Base-by-base conservation (phyloP, 495 filamentous ascomycete species). In the Usnea hakonensis region DNA sequence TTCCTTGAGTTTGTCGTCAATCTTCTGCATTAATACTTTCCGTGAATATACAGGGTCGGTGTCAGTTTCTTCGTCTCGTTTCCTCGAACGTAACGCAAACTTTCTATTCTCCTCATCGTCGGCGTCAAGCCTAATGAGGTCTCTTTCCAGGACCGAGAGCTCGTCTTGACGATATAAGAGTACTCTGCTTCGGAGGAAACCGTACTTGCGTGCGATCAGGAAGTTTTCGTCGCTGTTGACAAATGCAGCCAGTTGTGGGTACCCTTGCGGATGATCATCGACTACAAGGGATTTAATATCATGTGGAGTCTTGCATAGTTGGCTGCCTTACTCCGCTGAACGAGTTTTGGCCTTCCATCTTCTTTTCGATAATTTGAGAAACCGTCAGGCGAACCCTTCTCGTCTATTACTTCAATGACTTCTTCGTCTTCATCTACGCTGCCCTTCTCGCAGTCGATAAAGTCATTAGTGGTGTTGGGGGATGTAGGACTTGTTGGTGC, bases 101-200 rank as follows among this genome's bases (percentile, higher is more conserved):
- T 28, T 33, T n/a, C 62, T 30, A 0, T 64, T 58, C 48, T 23
- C 17, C 50, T 33, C 21, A 61, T 71, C 70, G 1, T 63, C 40
- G 14, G 35, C 60, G 44, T 79, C 76, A 26, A 71, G 38, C 1
- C 36, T 21, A 33, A 71, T 62, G 23, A 79, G 71, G 0, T 68
- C 38, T 3, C 67, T 41, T 58, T 79, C 77, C 1, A 75, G 63
- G 8, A 57, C 57, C 10, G 64, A 44, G 1, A 79, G 55, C 57
- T 74, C 69, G 46, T 75, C 73, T 54, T 79, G 76, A 40, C 72
- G 72, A 44, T 76, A 63, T 1, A 79, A 62, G 3, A 79, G 57
- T 10, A 78, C 40, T 33, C 77, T 66, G 13, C 61, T 68, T 23
- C 74, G 73, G 6, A 79, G 60, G 44, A 67, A 74, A 6, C 65